A percentile compares a stretch with the other conserved stretches of the same genome.
Evolutionary conservation across 495 filamentous ascomycete genomes (phyloP).

Genomic region (Aspergillus steynii): DNA sequence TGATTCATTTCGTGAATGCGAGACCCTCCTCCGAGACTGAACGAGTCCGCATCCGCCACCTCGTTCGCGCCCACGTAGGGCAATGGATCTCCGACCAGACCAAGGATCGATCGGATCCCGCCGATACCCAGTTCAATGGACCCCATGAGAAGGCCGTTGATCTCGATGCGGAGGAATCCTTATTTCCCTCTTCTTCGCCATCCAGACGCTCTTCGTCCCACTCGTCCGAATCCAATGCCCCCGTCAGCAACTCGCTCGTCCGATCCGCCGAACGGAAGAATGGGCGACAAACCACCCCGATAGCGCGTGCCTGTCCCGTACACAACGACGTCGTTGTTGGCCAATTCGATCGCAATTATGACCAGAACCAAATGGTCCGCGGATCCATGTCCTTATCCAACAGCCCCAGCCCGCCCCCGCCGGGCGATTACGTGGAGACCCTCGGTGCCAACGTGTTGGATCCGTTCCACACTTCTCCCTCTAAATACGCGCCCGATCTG

Average conservation of each 20-base stretch:
- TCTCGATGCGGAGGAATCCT: constrained; percentile 6
- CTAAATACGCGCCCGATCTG: constrained; percentile 24
- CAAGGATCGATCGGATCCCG: constrained; percentile 26
- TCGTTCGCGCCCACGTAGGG: constrained; percentile 44
- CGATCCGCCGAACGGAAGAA: not conserved
- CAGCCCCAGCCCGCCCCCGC: constrained; percentile 9
- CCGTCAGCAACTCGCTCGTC: constrained; percentile 1
- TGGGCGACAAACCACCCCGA: not conserved
- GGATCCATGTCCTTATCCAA: not conserved
- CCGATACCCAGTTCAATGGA: not conserved
- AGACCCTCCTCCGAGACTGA: constrained; percentile 38
- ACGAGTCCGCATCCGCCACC: constrained; percentile 29
- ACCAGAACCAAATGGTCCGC: not conserved
- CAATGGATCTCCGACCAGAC: constrained; percentile 46
- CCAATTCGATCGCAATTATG: not conserved
- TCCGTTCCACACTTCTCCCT: constrained; percentile 35
- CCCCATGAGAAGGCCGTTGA: not conserved
- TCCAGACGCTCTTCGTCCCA: constrained; percentile 12
- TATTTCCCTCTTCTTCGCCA: constrained; percentile 7
- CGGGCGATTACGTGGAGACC: constrained; percentile 22
- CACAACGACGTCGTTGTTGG: not conserved
- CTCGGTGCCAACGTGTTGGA: constrained; percentile 29
- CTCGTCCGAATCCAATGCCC: constrained; percentile 12
- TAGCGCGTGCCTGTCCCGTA: not conserved
- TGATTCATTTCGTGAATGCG: constrained; percentile 44